Conservation (phyloP, 192 early-diverging fungal genomes). For the Mortierella antarctica region DNA sequence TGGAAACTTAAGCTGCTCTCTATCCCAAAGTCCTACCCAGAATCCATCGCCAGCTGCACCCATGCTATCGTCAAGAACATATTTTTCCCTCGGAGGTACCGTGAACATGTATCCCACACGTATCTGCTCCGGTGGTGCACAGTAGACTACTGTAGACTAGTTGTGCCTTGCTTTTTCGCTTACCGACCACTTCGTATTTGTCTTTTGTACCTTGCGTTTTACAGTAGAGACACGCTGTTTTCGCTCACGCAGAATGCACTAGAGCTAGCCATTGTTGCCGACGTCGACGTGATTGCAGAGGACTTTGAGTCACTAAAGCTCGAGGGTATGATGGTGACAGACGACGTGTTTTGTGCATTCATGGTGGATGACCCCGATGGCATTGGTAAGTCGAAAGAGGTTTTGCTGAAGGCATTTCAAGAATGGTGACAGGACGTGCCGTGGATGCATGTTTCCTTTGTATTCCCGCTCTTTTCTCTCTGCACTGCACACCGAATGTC, state of each 20-base stretch:
- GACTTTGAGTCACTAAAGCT: slow-evolving; percentile 64
- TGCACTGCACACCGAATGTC: too few species aligned
- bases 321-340: slow-evolving; percentile 59
- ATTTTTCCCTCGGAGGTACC: slow-evolving; percentile 63
- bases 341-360: slow-evolving; percentile 72
- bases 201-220: not conserved
- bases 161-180: not conserved
- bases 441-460: too few species aligned
- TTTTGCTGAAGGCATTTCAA: not conserved
- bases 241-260: slow-evolving; percentile 75
- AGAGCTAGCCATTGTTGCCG: slow-evolving; percentile 74
- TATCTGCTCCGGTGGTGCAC: not conserved
- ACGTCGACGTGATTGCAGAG: slow-evolving; percentile 61
- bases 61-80: slow-evolving; percentile 71
- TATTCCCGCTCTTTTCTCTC: slow-evolving; percentile 1
- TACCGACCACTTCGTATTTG: not conserved
- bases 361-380: slow-evolving; percentile 71
- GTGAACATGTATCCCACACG: not conserved
- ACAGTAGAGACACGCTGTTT: slow-evolving; percentile 66
- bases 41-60: slow-evolving; percentile 55
- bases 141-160: too few species aligned
- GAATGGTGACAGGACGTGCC: too few species aligned
- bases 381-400: slow-evolving; percentile 44
- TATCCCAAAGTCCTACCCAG: slow-evolving; percentile 64
- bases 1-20: slow-evolving; percentile 69